Conservation (phyloP, 2,329 filamentous ascomycete genomes). For the Neoarthrinium moseri region DNA sequence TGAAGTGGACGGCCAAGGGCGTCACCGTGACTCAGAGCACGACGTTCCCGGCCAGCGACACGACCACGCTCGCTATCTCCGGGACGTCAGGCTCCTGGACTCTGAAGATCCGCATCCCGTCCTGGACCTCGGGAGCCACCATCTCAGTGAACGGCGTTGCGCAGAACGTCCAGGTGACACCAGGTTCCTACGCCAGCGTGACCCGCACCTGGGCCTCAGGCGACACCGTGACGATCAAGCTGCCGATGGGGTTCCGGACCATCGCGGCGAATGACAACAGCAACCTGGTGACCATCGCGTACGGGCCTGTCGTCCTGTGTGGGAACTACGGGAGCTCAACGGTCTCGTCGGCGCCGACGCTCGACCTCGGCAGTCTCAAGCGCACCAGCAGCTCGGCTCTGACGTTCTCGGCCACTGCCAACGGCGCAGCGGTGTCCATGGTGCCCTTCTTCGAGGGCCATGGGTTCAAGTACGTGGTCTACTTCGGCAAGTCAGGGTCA, state of each 20-base stretch:
- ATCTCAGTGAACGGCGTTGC: constrained; percentile 40
- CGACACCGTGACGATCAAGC: constrained; percentile 38
- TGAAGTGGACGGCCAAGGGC: constrained; percentile 40
- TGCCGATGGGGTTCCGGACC: constrained; percentile 43
- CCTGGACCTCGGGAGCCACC: constrained; percentile 38
- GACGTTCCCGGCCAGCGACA: constrained; percentile 39
- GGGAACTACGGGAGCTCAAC: constrained; percentile 41
- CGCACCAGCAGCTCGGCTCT: constrained; percentile 20
- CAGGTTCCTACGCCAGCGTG: constrained; percentile 41
- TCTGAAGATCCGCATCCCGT: constrained; percentile 43
- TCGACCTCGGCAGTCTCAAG: constrained; percentile 28
- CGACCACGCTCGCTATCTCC: constrained; percentile 34
- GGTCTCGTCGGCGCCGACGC: constrained; percentile 23
- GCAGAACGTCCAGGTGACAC: constrained; percentile 18
- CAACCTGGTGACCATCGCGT: constrained; percentile 42
- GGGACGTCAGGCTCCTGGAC: constrained; percentile 29
- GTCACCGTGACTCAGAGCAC: constrained; percentile 43
- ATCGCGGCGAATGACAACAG: constrained; percentile 46
- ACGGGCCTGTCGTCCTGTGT: constrained; percentile 42
- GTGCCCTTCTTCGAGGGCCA: constrained; percentile 40
- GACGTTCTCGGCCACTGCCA: constrained; percentile 31
- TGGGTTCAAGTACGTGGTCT: constrained; percentile 40
- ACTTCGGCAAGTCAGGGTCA: too few species aligned
- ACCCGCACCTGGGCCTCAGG: constrained; percentile 39
- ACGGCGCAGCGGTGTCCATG: constrained; percentile 27